phyloP scores from a whole-genome alignment of 192 early-diverging fungal genomes.

The Umbelopsis sp. region DNA sequence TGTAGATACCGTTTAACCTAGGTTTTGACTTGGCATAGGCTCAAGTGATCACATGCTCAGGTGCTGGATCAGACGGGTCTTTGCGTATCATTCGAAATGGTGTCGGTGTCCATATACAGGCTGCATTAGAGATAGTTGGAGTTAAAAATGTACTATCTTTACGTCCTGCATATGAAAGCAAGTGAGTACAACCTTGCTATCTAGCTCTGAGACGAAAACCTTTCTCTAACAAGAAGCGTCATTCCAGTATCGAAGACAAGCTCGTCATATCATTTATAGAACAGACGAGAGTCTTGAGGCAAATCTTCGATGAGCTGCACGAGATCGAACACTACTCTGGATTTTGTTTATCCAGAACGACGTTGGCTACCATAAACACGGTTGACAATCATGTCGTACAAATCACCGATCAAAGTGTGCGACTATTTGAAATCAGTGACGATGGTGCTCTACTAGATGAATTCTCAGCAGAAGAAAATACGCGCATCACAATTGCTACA shows the following conservation, averaged over 20 bases:
- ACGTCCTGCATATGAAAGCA: conserved; percentile 46
- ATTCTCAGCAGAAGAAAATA: conserved; percentile 48
- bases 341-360: conserved; percentile 41
- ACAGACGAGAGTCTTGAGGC: conserved; percentile 61
- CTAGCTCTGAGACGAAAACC: neutral
- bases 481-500: conserved; percentile 60
- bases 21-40: conserved; percentile 38
- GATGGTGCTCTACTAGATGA: conserved; percentile 39
- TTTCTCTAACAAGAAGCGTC: neutral
- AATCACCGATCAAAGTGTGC: conserved; percentile 56
- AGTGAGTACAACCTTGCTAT: conserved; percentile 31
- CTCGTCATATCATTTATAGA: conserved; percentile 71
- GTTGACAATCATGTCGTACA: conserved; percentile 59
- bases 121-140: conserved; percentile 61
- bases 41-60: conserved; percentile 87
- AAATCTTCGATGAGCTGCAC: conserved; percentile 33
- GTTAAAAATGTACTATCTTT: conserved; percentile 78
- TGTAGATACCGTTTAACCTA: neutral
- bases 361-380: conserved; percentile 50
- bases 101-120: conserved; percentile 82
- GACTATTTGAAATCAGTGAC: conserved; percentile 45
- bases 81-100: conserved; percentile 89
- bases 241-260: conserved; percentile 42
- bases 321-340: conserved; percentile 38
- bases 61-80: conserved; percentile 68